Conservation (phyloP, 306 rosid species). For the Phaseolus lunatus region DNA sequence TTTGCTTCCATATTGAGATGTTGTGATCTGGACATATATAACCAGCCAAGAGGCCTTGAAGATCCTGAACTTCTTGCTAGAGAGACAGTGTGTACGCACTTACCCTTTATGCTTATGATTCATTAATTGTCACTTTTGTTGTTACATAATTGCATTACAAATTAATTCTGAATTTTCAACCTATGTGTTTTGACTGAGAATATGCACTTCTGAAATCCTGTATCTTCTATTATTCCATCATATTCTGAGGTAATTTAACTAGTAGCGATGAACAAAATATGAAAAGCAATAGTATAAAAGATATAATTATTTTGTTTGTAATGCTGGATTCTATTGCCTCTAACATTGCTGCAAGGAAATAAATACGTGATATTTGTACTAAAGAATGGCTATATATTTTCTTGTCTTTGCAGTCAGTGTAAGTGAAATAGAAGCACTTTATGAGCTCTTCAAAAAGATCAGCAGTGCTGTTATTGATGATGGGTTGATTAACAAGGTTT, state of each 20-base stretch:
- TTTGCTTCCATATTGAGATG: slow-evolving; percentile 71
- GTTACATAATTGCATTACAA: not conserved
- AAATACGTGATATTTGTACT: slow-evolving; percentile 8
- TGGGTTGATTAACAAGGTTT: slow-evolving; percentile 95
- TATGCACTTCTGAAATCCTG: slow-evolving; percentile 26
- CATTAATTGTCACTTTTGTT: not conserved
- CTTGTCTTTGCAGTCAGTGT: slow-evolving; percentile 79
- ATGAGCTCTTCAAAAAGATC: slow-evolving; percentile 96
- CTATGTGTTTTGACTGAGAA: not conserved
- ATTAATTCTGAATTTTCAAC: slow-evolving; percentile 22
- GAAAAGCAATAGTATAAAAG: not conserved
- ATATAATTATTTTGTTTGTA: slow-evolving; percentile 30
- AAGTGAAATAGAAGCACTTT: slow-evolving; percentile 97
- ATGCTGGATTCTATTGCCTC: not conserved
- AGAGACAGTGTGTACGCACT: slow-evolving; percentile 90
- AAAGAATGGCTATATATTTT: slow-evolving; percentile 8
- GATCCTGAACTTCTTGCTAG: slow-evolving; percentile 92
- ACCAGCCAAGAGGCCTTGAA: slow-evolving; percentile 80
- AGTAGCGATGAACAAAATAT: not conserved
- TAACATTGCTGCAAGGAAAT: not conserved
- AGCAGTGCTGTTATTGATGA: slow-evolving; percentile 97
- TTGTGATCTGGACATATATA: slow-evolving; percentile 80
- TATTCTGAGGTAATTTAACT: slow-evolving; percentile 6
- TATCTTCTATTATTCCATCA: slow-evolving; percentile 6
- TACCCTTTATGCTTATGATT: slow-evolving; percentile 14